Evolutionary conservation across 495 filamentous ascomycete genomes (phyloP).

Genomic region (Penicillium silybi): DNA sequence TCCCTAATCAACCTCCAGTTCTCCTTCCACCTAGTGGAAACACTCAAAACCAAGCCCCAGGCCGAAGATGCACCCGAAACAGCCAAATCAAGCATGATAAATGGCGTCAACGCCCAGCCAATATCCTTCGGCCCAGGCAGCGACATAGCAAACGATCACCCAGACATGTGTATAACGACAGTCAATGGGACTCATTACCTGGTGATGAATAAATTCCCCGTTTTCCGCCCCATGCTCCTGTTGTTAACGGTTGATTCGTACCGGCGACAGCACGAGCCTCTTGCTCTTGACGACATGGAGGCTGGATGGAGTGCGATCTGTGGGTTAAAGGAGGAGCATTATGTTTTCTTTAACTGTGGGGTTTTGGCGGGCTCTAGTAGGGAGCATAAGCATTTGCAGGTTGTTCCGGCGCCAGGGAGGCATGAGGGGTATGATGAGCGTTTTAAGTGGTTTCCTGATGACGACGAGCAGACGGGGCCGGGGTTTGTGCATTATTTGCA

Average conservation of each 20-base stretch:
- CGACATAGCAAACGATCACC: conserved; percentile 13
- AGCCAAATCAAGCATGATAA: background rate
- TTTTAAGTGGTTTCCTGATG: conserved; percentile 15
- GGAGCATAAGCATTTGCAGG: conserved; percentile 43
- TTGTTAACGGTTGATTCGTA: conserved; percentile 36
- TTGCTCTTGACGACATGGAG: conserved; percentile 15
- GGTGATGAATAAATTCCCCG: conserved; percentile 37
- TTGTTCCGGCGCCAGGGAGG: conserved; percentile 25
- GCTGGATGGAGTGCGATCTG: conserved; percentile 18
- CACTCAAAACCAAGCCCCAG: conserved; percentile 8
- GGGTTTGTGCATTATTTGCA: conserved; percentile 8
- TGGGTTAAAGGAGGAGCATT: conserved; percentile 14
- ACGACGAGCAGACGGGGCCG: background rate
- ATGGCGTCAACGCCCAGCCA: background rate
- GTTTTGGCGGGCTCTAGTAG: conserved; percentile 34
- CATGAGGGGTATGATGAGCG: conserved; percentile 4
- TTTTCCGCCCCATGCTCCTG: conserved; percentile 36
- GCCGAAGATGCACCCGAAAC: conserved; percentile 1
- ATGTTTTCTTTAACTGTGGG: conserved; percentile 37
- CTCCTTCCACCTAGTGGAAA: conserved; percentile 8
- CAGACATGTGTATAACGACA: conserved; percentile 8
- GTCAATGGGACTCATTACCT: conserved; percentile 30
- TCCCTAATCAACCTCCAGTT: conserved; percentile 1
- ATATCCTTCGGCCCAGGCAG: conserved; percentile 11
- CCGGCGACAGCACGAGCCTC: conserved; percentile 30